Base-by-base conservation (phyloP, 495 filamentous ascomycete species). In the Astrocystis sublimbata region DNA sequence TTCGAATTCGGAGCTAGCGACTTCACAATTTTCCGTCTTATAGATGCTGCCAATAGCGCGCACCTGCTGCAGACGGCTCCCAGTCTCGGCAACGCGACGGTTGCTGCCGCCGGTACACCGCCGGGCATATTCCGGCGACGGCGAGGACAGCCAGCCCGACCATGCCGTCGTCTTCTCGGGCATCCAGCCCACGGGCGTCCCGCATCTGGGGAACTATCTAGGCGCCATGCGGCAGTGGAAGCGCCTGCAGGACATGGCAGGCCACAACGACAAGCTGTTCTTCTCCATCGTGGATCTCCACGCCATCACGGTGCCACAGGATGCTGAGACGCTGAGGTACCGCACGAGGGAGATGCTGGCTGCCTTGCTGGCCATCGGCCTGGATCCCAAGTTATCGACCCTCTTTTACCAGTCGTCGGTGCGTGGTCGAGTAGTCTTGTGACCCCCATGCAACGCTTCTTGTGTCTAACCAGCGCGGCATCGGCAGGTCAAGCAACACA, bases 201-300 rank as follows among this genome's bases (percentile, higher is more conserved):
- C 94, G n/a, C 96, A 98, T 71, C 79, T 98, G 33, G 94, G 94
- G 13, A 98, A 98, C 75, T 98, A 98, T 71, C 82, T 97, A 8
- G 94, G 94, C 12, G 96, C 94, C n/a, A 77, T 98, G 56, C 83
- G 84, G 30, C 84, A 90, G 79, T 98, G 94, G 94, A 87, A 88
- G 36, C 78, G 80, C 60, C 76, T 97, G 6, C 92, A 97, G 65
- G 80, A 93, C 69, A 73, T 79, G 15, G 77, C 86, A 0, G 63
- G 77, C 15, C 73, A 78, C 5, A 83, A 85, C 7, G 68, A 64
- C 57, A 89, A 80, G 47, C 75, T 96, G 38, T 61, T 96, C 7
- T 98, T 88, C 77, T 93, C 85, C 10, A 84, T 98, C 54, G 94
- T 94, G 52, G 94, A 98, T 71, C 77, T 97, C 9, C 94, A 98